A percentile compares a stretch with the other conserved stretches of the same genome.
phyloP scores from a whole-genome alignment of 116 monocot species.

The Phalaenopsis hybrid region DNA sequence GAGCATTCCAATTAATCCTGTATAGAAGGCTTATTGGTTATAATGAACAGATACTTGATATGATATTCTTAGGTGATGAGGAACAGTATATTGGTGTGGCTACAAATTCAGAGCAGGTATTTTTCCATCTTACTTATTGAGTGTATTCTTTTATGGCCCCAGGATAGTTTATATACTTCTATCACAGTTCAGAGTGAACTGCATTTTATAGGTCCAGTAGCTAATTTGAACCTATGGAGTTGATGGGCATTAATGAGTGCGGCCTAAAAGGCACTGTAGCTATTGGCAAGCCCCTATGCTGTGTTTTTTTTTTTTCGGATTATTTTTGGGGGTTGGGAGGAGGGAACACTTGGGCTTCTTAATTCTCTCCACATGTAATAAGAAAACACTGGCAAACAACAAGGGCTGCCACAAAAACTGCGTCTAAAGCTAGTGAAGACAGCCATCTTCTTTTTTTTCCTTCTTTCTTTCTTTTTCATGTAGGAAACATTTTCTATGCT shows the following conservation, averaged over 20 bases:
- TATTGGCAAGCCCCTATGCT: neutral
- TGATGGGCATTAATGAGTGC: neutral
- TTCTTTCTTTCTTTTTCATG: no score
- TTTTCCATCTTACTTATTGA: neutral
- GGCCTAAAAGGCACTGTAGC: neutral
- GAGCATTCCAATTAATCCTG: conserved; percentile 43
- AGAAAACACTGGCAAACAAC: neutral
- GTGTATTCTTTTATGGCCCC: neutral
- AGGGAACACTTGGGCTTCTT: neutral
- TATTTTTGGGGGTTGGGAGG: neutral
- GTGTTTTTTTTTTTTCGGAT: neutral
- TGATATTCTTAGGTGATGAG: conserved; percentile 81
- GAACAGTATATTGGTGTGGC: conserved; percentile 87
- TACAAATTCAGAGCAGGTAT: conserved; percentile 86
- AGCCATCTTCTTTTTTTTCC: neutral
- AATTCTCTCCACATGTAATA: neutral
- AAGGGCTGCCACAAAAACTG: neutral
- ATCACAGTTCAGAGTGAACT: neutral
- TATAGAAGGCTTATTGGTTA: conserved; percentile 75
- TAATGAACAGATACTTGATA: conserved; percentile 89
- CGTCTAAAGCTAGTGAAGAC: neutral
- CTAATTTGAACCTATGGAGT: no score
- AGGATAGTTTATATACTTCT: neutral
- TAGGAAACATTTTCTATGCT: no score
- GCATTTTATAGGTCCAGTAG: neutral